Conservation (phyloP, 2,329 filamentous ascomycete species). For the Colletotrichum cereale region DNA sequence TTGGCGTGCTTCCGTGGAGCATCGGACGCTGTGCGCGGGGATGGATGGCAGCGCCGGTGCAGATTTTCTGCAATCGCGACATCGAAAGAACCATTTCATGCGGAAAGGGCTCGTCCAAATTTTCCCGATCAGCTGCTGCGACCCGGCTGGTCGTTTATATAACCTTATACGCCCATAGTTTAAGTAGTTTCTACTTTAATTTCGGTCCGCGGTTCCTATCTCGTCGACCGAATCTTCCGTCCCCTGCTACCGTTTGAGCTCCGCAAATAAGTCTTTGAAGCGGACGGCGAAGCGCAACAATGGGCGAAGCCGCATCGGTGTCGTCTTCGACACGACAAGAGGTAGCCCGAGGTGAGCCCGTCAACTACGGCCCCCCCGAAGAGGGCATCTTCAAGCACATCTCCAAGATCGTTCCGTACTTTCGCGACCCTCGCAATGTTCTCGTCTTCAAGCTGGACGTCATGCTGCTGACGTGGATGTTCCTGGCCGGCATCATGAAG, state of each 20-base stretch:
- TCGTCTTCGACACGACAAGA: constrained; percentile 1
- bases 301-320: constrained; percentile 23
- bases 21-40: constrained; percentile 13
- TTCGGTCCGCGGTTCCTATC: background rate
- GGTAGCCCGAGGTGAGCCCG: background rate
- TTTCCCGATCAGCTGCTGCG: background rate
- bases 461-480: constrained; percentile 52
- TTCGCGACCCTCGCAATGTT: constrained; percentile 49
- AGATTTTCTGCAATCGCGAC: constrained; percentile 27
- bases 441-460: constrained; percentile 52
- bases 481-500: constrained; percentile 43
- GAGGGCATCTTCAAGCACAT: constrained; percentile 39
- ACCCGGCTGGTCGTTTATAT: constrained; percentile 22
- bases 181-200: background rate
- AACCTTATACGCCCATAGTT: background rate
- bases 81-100: constrained; percentile 21
- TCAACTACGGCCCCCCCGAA: constrained; percentile 34
- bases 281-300: background rate
- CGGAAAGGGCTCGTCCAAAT: constrained; percentile 4
- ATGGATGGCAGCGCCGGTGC: constrained; percentile 14
- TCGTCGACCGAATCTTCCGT: background rate
- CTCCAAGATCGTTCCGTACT: constrained; percentile 44
- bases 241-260: background rate
- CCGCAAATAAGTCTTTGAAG: background rate
- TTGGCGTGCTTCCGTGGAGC: constrained; percentile 26